These are phyloP conservation scores for Suillus hirtellus DNA, from an alignment of 768 basidiomycete species.

Conservation along the genomic window DNA sequence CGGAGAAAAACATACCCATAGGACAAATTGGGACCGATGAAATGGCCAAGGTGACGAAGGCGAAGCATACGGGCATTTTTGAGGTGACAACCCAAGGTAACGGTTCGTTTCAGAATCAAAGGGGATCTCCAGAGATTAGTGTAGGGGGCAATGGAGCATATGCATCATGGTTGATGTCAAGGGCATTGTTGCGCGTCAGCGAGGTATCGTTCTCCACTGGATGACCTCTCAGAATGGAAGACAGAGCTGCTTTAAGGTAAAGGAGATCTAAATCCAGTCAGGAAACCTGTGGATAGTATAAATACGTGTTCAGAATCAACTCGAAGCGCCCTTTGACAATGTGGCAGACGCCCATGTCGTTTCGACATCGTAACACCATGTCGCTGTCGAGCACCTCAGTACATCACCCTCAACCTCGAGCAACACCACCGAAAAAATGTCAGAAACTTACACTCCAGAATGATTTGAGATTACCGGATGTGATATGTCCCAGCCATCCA, in stretches of 20 bases:
- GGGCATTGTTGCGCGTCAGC: neutral
- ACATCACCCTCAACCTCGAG: neutral
- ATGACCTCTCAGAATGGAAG: neutral
- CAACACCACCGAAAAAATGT: neutral
- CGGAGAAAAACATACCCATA: neutral
- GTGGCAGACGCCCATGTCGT: neutral
- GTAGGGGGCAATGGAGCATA: neutral
- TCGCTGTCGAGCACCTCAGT: conserved; percentile 1
- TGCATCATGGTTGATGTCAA: neutral
- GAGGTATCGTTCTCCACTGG: neutral
- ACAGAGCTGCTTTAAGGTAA: conserved; percentile 5
- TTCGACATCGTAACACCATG: neutral
- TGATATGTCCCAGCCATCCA: conserved; percentile 1
- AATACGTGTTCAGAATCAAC: neutral
- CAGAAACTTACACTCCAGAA: neutral
- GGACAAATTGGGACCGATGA: neutral
- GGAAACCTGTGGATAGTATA: conserved; percentile 4
- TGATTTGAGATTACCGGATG: conserved; percentile 8
- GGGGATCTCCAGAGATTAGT: neutral
- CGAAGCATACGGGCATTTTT: neutral
- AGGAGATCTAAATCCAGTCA: neutral
- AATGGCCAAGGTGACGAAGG: neutral
- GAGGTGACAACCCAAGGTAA: neutral
- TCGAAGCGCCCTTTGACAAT: neutral
- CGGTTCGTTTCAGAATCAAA: conserved; percentile 4